A percentile compares a stretch with the other conserved stretches of the same genome.
These are phyloP conservation scores for Inosperma sp. DNA, from an alignment of 768 basidiomycete genomes.

Conservation along the genomic window DNA sequence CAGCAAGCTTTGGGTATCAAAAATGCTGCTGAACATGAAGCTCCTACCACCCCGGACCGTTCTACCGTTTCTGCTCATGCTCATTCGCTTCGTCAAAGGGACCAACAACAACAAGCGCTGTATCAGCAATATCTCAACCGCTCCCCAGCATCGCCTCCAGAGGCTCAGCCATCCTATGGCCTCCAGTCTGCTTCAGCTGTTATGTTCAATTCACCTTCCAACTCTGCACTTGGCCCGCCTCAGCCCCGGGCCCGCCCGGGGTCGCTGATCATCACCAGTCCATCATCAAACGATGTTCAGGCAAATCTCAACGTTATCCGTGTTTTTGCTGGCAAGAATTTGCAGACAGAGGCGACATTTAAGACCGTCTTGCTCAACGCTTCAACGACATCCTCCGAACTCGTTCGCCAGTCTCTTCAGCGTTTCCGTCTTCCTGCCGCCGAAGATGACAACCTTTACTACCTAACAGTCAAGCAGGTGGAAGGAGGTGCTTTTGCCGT, in stretches of 20 bases:
- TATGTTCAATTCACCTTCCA: constrained; percentile 44
- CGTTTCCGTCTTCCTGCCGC: constrained; percentile 78
- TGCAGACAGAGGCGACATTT: constrained; percentile 95
- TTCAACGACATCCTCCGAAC: constrained; percentile 76
- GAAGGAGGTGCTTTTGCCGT: constrained; percentile 82
- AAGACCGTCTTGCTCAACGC: constrained; percentile 93
- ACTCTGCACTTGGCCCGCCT: constrained; percentile 48
- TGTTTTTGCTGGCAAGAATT: constrained; percentile 86
- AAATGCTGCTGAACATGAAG: constrained; percentile 8
- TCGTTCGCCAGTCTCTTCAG: constrained; percentile 90
- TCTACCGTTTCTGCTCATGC: constrained; percentile 55
- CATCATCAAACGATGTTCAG: constrained; percentile 55
- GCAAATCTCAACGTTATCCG: constrained; percentile 90
- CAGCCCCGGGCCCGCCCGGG: constrained; percentile 64
- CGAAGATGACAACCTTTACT: constrained; percentile 66
- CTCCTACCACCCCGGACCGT: constrained; percentile 29
- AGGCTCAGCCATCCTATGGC: constrained; percentile 70
- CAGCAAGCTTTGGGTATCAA: constrained; percentile 33
- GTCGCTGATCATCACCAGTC: constrained; percentile 62
- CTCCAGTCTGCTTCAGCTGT: constrained; percentile 70
- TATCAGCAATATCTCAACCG: constrained; percentile 89
- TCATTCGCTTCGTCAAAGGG: constrained; percentile 75
- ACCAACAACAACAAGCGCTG: constrained; percentile 82
- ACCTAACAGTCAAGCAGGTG: constrained; percentile 88
- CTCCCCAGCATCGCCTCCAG: constrained; percentile 75